Percentiles rank a stretch among this genome's conserved stretches.
Evolutionary conservation across 108 stramenopile species (phyloP).

Genomic region (Craspedostauros australis): DNA sequence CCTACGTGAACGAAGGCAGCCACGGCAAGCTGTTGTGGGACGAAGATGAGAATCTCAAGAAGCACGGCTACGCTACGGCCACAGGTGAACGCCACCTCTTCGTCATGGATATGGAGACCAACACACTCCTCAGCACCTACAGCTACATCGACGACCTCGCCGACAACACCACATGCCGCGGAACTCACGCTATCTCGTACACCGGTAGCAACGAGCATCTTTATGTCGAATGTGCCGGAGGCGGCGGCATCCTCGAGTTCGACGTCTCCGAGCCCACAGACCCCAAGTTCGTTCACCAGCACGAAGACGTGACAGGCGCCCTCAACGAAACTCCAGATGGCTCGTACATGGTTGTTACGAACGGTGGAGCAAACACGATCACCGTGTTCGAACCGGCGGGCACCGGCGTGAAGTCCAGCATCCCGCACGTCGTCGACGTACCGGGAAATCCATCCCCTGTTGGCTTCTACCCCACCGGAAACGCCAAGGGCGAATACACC

Average conservation of each 20-base stretch:
- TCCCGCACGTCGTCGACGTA: not conserved
- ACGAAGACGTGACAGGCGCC: conserved; percentile 5
- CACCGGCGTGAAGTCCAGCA: not conserved
- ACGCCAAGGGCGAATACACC: conserved; percentile 1
- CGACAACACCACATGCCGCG: not conserved
- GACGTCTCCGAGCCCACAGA: conserved; percentile 1
- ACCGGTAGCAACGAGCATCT: conserved; percentile 6
- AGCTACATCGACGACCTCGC: not conserved
- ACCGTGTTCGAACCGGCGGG: conserved; percentile 7
- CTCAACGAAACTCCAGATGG: conserved; percentile 16
- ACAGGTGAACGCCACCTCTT: conserved; percentile 10
- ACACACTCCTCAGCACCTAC: not conserved
- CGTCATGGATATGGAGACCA: conserved; percentile 4
- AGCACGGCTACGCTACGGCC: conserved; percentile 11
- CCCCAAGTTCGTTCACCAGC: conserved; percentile 8
- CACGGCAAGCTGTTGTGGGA: conserved; percentile 23
- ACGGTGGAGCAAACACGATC: conserved; percentile 2
- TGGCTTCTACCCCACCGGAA: not conserved
- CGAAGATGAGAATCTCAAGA: conserved; percentile 4
- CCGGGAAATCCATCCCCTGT: conserved; percentile 7
- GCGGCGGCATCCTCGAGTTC: conserved; percentile 13
- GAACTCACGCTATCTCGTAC: conserved; percentile 11
- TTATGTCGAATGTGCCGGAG: conserved; percentile 9
- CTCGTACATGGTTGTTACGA: conserved; percentile 3
- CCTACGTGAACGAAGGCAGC: not conserved